Percentiles rank a stretch among this genome's conserved stretches.
phyloP scores from a whole-genome alignment of 2,329 filamentous ascomycete genomes.

The Scedosporium apiospermum region DNA sequence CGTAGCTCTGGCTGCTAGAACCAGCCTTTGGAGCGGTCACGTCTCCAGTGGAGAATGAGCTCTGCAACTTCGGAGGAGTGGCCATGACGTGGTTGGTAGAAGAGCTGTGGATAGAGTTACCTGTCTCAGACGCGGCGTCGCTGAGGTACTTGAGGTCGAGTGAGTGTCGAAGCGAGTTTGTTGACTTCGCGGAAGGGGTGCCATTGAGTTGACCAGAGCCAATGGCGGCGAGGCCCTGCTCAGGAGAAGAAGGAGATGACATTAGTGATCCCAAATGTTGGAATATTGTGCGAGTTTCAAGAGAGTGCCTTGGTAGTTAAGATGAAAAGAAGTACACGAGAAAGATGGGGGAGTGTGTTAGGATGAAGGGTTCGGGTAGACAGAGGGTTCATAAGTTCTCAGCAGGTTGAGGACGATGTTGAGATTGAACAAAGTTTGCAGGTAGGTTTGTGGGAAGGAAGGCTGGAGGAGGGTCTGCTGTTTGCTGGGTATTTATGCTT shows the following conservation, averaged over 20 bases:
- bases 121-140: conserved; percentile 30
- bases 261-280: background rate
- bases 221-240: conserved; percentile 46
- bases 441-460: background rate
- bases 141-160: conserved; percentile 43
- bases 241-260: conserved; percentile 12
- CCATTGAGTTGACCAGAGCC: conserved; percentile 26
- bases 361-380: background rate
- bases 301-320: conserved; percentile 9
- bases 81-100: conserved; percentile 44
- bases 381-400: background rate
- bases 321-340: conserved; percentile 1
- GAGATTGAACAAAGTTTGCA: background rate
- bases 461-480: background rate
- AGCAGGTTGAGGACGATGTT: background rate
- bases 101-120: conserved; percentile 31
- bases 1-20: conserved; percentile 26
- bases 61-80: conserved; percentile 66
- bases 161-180: conserved; percentile 45
- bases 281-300: conserved; percentile 3
- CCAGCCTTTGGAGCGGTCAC: conserved; percentile 69
- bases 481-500: background rate
- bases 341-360: conserved; percentile 8
- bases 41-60: conserved; percentile 85
- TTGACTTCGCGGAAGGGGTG: conserved; percentile 18